Percentiles rank a stretch among this genome's conserved stretches.
Evolutionary conservation across 345 rosid species (phyloP).

Genomic region (Hevea brasiliensis): DNA sequence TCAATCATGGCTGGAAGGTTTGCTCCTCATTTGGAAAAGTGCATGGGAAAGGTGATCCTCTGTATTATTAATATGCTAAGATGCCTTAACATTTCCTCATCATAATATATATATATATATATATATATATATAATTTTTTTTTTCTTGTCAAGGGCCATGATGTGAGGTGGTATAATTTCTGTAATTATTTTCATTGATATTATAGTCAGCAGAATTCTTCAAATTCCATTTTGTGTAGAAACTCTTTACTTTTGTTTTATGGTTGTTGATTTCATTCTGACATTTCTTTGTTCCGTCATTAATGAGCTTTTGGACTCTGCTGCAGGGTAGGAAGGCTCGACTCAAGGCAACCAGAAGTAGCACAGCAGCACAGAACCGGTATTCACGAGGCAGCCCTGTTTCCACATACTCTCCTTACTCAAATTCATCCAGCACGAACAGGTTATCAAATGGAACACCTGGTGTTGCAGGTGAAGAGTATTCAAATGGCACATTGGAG

Average conservation of each 20-base stretch:
- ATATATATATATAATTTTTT: no score
- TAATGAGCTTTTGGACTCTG: constrained; percentile 10
- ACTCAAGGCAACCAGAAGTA: constrained; percentile 66
- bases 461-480: constrained; percentile 56
- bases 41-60: constrained; percentile 90
- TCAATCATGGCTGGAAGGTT: constrained; percentile 86
- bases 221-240: background rate
- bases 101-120: no score
- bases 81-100: background rate
- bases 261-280: background rate
- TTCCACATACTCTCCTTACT: constrained; percentile 50
- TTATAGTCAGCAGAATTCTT: background rate
- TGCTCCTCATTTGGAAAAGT: constrained; percentile 95
- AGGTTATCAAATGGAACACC: constrained; percentile 58
- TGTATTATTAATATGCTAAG: background rate
- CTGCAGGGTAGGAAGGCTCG: constrained; percentile 92
- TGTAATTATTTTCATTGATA: background rate
- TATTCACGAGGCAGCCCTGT: constrained; percentile 57
- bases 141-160: background rate
- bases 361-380: constrained; percentile 74
- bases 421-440: constrained; percentile 50
- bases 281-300: background rate
- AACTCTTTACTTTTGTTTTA: background rate
- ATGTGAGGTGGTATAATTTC: background rate
- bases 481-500: constrained; percentile 51